Evolutionary conservation across 495 filamentous ascomycete genomes (phyloP), one percentile per base, ranked within the genome.

Genomic region (Massariosphaeria phaeospora): DNA sequence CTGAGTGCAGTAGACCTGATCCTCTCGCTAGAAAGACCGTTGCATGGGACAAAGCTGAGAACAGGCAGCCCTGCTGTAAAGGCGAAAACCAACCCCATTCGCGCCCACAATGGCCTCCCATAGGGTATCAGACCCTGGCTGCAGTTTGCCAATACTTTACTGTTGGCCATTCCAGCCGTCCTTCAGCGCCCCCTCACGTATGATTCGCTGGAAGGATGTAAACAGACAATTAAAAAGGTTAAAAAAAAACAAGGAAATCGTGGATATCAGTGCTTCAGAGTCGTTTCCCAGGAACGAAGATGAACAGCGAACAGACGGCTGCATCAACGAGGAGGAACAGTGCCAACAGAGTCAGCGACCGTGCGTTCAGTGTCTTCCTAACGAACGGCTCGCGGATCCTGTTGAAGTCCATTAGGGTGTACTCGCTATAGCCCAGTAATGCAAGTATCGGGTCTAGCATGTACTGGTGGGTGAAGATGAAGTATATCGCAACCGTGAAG

Each of bases 381-480:
- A 97, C 85, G 62, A 91, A 98, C 0, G 89, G 86, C 67, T 98
- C 93, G 38, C 83, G 80, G 46, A 98, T 85, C 2, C 81, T 80
- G 12, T 83, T 81, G 76, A 91, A 96, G 62, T 82, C 83, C 78
- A 95, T 86, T 42, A 95, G 89, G 0, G 89, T 95, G 71, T 96
- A 96, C 71, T 98, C 93, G 73, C 89, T 96, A 64, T 81, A 82
- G 26, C 91, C 91, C 17, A 86, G 58, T n/a, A 97, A 77, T 2
- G 88, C 93, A 69, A 96, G 82, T 58, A 94, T 73, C 0, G 94
- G 94, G 65, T 98, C 93, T 31, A 98, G 78, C 46, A 84, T 84
- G 72, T 97, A 98, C 69, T 97, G 91, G 62, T 97, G 91, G 3
- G 88, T 88, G 51, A 84, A 78, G 24, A 97, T 81, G 63, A 81